A percentile compares a stretch with the other conserved stretches of the same genome.
These are phyloP conservation scores for Detonula confervacea DNA, from an alignment of 352 stramenopile species.

Conservation along the genomic window DNA sequence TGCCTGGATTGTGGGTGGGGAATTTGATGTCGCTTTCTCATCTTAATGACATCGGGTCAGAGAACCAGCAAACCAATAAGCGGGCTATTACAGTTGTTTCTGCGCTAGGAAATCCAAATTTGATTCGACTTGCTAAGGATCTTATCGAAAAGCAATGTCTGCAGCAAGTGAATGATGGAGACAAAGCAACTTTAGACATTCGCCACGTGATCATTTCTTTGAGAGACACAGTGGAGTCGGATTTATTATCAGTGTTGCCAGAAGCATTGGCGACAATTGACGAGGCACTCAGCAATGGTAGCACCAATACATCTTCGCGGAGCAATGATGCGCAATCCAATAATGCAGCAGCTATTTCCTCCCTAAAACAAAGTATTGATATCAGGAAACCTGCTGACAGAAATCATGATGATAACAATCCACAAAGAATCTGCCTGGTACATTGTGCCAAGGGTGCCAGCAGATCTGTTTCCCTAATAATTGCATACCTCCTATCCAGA, in stretches of 20 bases:
- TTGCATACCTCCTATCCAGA: conserved; percentile 53
- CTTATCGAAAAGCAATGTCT: conserved; percentile 32
- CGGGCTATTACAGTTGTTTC: conserved; percentile 44
- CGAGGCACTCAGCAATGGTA: conserved; percentile 26
- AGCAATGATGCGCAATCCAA: not conserved
- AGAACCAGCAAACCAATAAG: conserved; percentile 4
- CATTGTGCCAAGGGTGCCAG: conserved; percentile 56
- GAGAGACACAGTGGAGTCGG: conserved; percentile 42
- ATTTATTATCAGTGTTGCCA: conserved; percentile 42
- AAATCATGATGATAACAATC: conserved; percentile 21
- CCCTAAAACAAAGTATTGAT: conserved; percentile 2
- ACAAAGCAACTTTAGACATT: conserved; percentile 19
- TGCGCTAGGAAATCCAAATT: conserved; percentile 42
- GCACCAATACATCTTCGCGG: not conserved
- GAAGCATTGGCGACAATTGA: conserved; percentile 38
- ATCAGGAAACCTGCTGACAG: not conserved
- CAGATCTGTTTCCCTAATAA: conserved; percentile 52
- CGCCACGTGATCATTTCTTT: conserved; percentile 39
- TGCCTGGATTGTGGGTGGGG: conserved; percentile 51
- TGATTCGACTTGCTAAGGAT: conserved; percentile 39
- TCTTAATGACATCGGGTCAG: conserved; percentile 4
- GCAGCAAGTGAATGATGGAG: not conserved
- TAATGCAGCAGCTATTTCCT: not conserved
- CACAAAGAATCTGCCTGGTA: conserved; percentile 52
- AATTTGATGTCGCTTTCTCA: conserved; percentile 41